Evolutionary conservation across 192 early-diverging fungal genomes (phyloP), one percentile per base, ranked within the genome.

Genomic region (Lunasporangiospora selenospora): DNA sequence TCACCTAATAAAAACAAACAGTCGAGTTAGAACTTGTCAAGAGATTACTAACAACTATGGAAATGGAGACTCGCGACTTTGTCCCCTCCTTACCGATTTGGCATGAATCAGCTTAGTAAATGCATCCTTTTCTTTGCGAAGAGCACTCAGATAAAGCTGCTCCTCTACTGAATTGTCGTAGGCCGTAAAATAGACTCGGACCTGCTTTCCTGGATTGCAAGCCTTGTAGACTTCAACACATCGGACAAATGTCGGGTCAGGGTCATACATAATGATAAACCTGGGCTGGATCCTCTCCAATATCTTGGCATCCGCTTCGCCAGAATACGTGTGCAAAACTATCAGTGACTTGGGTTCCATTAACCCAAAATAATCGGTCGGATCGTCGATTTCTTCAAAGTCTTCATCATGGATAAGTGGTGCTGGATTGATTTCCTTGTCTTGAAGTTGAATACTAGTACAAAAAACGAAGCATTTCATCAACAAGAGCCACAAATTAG

Each of bases 81-180:
- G n/a, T n/a, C n/a, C 29, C 16, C 9, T 48, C 67, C 77, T 75
- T 70, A 88, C 90, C 32, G 90, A 88, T 78, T 97, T 97, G 57
- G 95, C 92, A 16, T 82, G 61, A 56, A 99, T 97, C 37, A 99
- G 62, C 42, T 83, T 89, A 67, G 98, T 95, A 81, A 99, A 99
- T 0, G 97, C 86, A 53, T 94, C 88, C 66, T 96, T 96, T 70
- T 99, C 97, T 40, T 84, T 84, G 19, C 97, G 80, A 58, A 99
- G 87, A 0, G 79, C 75, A 23, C 89, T 90, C 33, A 99, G 67
- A 58, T 95, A 99, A 26, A 84, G 77, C 76, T 98, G 96, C 75
- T 98, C 97, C 75, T 99, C 96, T 1, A 96, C 85, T 8, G 92
- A 95, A 75, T 96, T 92, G 48, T 96, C 92, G 67, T 99, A 98